These are phyloP conservation scores for Sideroxylon spinosum DNA, from an alignment of 179 eudicot genomes.

Conservation along the genomic window DNA sequence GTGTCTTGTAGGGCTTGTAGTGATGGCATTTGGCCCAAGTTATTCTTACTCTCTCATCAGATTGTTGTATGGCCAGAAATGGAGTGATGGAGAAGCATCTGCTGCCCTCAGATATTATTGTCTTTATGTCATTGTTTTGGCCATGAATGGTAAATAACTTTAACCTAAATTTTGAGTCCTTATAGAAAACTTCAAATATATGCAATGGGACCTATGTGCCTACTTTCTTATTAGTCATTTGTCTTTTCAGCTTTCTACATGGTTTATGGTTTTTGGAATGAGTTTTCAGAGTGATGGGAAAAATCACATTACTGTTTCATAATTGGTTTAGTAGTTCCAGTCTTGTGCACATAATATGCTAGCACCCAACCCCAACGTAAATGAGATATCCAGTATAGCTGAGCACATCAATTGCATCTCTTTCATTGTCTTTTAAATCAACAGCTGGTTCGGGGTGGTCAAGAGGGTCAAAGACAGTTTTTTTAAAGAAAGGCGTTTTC, in stretches of 20 bases:
- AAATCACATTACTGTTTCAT: not conserved
- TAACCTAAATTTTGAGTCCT: not conserved
- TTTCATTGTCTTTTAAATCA: not conserved
- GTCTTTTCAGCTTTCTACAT: not conserved
- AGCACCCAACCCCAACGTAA: not conserved
- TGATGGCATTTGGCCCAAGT: conserved; percentile 95
- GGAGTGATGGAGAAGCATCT: conserved; percentile 99
- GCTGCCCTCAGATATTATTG: conserved; percentile 82
- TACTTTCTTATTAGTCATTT: not conserved
- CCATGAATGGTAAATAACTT: conserved; percentile 71
- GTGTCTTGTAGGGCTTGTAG: conserved; percentile 56
- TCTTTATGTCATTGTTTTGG: conserved; percentile 69
- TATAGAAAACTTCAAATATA: not conserved
- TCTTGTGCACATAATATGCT: not conserved
- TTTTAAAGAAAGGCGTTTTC: not conserved
- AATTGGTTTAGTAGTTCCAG: not conserved
- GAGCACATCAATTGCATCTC: not conserved
- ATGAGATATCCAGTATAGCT: not conserved
- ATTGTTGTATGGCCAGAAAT: conserved; percentile 81
- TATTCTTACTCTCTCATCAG: conserved; percentile 89
- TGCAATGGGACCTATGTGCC: not conserved
- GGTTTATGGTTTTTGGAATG: not conserved
- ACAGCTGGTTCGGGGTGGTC: not conserved
- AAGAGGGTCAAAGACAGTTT: not conserved
- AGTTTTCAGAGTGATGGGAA: not conserved